These are phyloP conservation scores for Fraxinus cuspidata DNA, from an alignment of 257 asterid genomes.

Conservation along the genomic window DNA sequence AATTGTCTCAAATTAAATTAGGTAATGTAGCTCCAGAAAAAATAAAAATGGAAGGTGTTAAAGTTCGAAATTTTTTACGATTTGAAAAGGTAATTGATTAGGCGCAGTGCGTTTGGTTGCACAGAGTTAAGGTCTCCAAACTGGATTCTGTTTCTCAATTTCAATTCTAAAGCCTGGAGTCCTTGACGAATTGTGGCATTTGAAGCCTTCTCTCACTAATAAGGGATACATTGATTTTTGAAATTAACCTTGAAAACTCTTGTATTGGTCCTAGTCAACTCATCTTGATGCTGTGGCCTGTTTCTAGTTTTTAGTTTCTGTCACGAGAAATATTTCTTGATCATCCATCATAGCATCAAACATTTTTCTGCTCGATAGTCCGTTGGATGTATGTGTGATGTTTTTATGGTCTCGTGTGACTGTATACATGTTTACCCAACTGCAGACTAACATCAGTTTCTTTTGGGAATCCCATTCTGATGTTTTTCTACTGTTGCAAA, in stretches of 20 bases:
- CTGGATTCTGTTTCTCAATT: background rate
- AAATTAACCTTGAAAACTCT: background rate
- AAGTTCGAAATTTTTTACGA: background rate
- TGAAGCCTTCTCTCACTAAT: background rate
- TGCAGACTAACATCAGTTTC: background rate
- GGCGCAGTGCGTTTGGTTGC: background rate
- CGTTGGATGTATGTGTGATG: conserved; percentile 5
- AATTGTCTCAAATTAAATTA: background rate
- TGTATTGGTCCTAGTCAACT: background rate
- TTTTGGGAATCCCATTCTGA: conserved; percentile 4
- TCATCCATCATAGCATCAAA: background rate
- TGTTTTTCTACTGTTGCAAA: background rate
- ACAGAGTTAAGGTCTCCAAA: background rate
- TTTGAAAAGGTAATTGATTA: background rate
- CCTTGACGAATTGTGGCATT: background rate
- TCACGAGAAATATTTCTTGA: background rate
- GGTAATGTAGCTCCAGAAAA: background rate
- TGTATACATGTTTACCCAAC: background rate
- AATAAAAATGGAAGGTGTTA: background rate
- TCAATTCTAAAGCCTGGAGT: background rate
- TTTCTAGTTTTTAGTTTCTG: background rate
- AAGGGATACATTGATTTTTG: background rate
- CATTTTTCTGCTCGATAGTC: background rate
- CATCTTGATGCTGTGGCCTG: background rate
- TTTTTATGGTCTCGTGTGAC: background rate